Percentiles rank a stretch among this genome's conserved stretches.
Evolutionary conservation across 2,329 filamentous ascomycete genomes (phyloP).

Genomic region (Clarireedia sp.): DNA sequence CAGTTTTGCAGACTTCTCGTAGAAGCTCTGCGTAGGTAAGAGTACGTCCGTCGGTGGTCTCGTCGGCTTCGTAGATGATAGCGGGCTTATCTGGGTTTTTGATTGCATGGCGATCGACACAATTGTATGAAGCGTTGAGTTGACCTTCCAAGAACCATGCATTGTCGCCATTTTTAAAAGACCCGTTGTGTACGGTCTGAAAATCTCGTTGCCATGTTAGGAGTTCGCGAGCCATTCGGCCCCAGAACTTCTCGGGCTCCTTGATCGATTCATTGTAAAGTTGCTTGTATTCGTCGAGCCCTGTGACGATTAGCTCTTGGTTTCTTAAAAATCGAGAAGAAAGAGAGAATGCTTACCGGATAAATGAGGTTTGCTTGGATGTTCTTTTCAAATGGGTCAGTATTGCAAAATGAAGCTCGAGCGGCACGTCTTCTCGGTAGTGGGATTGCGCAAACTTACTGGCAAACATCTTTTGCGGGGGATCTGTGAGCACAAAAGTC

Average conservation of each 20-base stretch:
- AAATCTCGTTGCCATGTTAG: conserved; percentile 89
- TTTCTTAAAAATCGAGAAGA: not conserved
- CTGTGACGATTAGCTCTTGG: conserved; percentile 30
- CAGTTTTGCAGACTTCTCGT: conserved; percentile 79
- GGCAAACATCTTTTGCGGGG: conserved; percentile 58
- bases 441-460: conserved; percentile 41
- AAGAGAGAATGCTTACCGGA: conserved; percentile 31
- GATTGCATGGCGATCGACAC: conserved; percentile 92
- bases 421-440: not conserved
- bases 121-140: conserved; percentile 95
- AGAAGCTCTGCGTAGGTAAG: conserved; percentile 92
- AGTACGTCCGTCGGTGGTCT: conserved; percentile 75
- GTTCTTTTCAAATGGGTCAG: conserved; percentile 42
- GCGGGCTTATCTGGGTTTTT: conserved; percentile 88
- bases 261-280: conserved; percentile 80
- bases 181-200: conserved; percentile 75
- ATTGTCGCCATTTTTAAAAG: conserved; percentile 69
- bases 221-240: conserved; percentile 72
- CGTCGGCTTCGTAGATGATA: conserved; percentile 98
- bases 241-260: conserved; percentile 87
- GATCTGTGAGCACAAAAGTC: conserved; percentile 38
- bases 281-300: conserved; percentile 58
- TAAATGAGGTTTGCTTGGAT: conserved; percentile 62
- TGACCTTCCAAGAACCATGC: conserved; percentile 93
- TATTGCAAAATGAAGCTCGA: conserved; percentile 16